Percentiles rank a stretch among this genome's conserved stretches.
Conservation (phyloP, 2,329 filamentous ascomycete species). For the Pestalotiopsis sp. region DNA sequence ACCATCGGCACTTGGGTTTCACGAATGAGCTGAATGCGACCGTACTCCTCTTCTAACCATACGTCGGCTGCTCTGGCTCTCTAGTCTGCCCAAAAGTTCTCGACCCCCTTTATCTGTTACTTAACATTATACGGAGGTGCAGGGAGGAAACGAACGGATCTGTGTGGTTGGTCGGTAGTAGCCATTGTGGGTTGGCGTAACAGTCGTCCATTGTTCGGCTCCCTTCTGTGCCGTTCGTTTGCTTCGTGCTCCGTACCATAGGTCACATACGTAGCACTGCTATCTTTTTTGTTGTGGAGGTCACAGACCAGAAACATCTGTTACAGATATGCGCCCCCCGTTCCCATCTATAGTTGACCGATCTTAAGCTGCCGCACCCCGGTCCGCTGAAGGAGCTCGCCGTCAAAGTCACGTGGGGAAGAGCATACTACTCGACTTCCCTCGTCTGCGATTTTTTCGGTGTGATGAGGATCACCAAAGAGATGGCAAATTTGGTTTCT, state of each 20-base stretch:
- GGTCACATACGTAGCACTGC: too few relatives aligned
- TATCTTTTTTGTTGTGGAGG: background rate
- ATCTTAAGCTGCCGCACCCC: background rate
- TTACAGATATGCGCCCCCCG: background rate
- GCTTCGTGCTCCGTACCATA: background rate
- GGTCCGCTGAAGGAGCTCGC: background rate
- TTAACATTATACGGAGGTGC: too few relatives aligned
- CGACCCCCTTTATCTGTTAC: background rate
- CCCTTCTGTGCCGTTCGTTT: background rate
- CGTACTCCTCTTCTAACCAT: background rate
- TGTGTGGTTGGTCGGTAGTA: background rate
- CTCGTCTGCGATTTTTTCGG: too few relatives aligned
- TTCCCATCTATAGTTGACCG: background rate
- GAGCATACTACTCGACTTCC: too few relatives aligned
- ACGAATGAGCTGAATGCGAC: background rate
- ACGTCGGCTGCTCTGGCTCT: background rate
- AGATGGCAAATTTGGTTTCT: background rate
- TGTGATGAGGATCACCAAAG: background rate
- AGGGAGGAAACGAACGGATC: background rate
- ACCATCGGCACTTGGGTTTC: slow-evolving; percentile 3
- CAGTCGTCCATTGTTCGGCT: background rate
- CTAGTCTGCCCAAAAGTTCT: background rate
- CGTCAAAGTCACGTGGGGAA: background rate
- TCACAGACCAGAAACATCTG: slow-evolving; percentile 3
- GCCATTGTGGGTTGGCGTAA: background rate